These are phyloP conservation scores for Elaeis guineensis DNA, from an alignment of 176 grass and related monocot species.

Conservation along the genomic window DNA sequence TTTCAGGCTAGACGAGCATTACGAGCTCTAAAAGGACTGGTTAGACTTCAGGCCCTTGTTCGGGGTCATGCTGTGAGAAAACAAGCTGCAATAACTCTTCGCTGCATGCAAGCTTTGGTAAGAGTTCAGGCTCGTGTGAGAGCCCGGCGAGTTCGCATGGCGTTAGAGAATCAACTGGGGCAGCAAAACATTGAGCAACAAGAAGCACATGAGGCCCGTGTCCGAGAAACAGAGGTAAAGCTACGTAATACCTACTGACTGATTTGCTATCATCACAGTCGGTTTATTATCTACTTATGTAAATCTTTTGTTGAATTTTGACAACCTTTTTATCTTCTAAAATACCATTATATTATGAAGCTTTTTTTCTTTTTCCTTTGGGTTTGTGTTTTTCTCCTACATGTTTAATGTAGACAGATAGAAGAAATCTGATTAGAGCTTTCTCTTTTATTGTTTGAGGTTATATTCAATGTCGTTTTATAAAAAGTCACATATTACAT, in stretches of 20 bases:
- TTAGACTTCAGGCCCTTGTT: slow-evolving; percentile 94
- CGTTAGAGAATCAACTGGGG: slow-evolving; percentile 73
- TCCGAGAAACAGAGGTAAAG: slow-evolving; percentile 81
- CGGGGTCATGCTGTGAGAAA: slow-evolving; percentile 96
- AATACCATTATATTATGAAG: too few species aligned
- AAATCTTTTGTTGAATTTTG: too few species aligned
- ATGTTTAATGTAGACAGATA: too few species aligned
- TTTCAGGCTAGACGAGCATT: slow-evolving; percentile 88
- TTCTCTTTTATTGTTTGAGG: too few species aligned
- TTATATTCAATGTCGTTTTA: too few species aligned
- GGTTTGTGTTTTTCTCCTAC: too few species aligned
- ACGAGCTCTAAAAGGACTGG: slow-evolving; percentile 76
- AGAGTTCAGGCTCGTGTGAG: slow-evolving; percentile 87
- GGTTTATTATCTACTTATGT: too few species aligned
- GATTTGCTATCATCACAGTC: too few species aligned
- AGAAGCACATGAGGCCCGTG: slow-evolving; percentile 29
- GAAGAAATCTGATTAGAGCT: too few species aligned
- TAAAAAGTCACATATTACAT: too few species aligned
- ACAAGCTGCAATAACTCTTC: slow-evolving; percentile 85
- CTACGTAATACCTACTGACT: slow-evolving; percentile 2
- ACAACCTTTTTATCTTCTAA: too few species aligned
- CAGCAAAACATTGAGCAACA: slow-evolving; percentile 39
- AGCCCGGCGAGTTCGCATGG: slow-evolving; percentile 72
- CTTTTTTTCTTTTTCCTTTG: too few species aligned
- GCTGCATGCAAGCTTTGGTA: slow-evolving; percentile 93